Evolutionary conservation across 2,329 filamentous ascomycete genomes (phyloP).

Genomic region (Aspergillus glaucus): DNA sequence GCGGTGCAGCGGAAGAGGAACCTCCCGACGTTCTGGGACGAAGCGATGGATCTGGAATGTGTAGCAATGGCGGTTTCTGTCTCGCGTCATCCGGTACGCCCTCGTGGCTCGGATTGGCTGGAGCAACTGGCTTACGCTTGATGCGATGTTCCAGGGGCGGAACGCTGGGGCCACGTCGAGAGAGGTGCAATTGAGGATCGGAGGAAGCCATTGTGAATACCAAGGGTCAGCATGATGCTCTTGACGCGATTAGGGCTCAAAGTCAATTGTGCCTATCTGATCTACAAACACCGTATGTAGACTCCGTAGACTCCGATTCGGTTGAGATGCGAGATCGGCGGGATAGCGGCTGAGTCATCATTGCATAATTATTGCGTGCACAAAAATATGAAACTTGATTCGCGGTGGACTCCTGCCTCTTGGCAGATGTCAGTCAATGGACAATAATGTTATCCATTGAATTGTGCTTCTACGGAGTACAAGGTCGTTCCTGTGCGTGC

Average conservation of each 20-base stretch:
- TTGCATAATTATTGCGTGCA: background rate
- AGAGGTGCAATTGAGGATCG: too few species aligned
- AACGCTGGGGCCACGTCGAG: too few species aligned
- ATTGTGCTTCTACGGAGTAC: background rate
- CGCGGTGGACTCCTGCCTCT: background rate
- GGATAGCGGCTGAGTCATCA: background rate
- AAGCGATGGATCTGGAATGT: background rate
- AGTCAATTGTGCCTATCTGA: too few species aligned
- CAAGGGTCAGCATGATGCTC: too few species aligned
- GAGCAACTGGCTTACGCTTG: constrained; percentile 4
- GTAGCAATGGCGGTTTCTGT: background rate
- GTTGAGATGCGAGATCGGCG: too few species aligned
- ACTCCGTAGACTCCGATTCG: too few species aligned
- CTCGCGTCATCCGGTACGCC: background rate
- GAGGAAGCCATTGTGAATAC: too few species aligned
- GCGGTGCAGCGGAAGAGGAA: background rate
- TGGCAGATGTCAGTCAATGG: background rate
- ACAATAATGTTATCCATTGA: background rate
- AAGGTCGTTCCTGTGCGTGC: background rate
- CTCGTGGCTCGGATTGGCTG: background rate
- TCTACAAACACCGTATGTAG: too few species aligned
- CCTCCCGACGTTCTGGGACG: background rate
- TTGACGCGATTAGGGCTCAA: too few species aligned
- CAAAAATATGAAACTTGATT: background rate
- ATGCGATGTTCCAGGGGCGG: background rate